Evolutionary conservation across 139 green algal genomes (phyloP).

Genomic region (Trebouxia sp.): DNA sequence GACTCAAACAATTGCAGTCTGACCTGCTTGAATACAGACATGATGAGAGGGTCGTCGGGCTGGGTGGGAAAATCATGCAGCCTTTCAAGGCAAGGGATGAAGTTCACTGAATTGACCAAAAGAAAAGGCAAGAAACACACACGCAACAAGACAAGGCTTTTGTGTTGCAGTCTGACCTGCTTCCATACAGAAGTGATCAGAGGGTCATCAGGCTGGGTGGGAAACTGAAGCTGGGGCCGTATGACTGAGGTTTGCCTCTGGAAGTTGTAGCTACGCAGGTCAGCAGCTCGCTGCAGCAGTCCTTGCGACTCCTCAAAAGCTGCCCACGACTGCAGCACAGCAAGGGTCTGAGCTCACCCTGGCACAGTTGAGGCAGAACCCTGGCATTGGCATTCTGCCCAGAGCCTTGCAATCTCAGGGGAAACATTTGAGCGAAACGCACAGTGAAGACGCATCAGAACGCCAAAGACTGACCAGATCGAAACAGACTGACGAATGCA

Average conservation of each 20-base stretch:
- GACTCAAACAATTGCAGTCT: background rate
- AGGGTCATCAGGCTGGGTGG: background rate
- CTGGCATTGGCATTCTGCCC: too few species aligned
- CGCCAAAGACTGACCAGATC: too few species aligned
- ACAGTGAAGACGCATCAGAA: too few species aligned
- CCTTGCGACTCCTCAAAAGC: conserved; percentile 85
- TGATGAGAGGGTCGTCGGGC: background rate
- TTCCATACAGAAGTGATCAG: conserved; percentile 16
- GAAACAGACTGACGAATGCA: too few species aligned
- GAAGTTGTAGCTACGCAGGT: conserved; percentile 77
- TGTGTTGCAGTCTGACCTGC: background rate
- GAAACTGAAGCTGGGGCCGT: conserved; percentile 63
- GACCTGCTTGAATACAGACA: background rate
- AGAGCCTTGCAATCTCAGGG: too few species aligned
- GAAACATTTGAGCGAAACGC: too few species aligned
- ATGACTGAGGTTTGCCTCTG: conserved; percentile 51
- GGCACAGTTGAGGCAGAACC: too few species aligned
- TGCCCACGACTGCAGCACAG: conserved; percentile 73
- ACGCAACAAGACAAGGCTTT: background rate
- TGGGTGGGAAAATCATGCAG: background rate
- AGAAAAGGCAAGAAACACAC: background rate
- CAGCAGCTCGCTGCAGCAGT: conserved; percentile 72
- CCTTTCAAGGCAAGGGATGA: background rate
- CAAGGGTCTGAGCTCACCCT: background rate
- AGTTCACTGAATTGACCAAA: background rate